A percentile compares a stretch with the other conserved stretches of the same genome.
These are phyloP conservation scores for Scedosporium dehoogii DNA, from an alignment of 2,329 filamentous ascomycete species.

Conservation along the genomic window DNA sequence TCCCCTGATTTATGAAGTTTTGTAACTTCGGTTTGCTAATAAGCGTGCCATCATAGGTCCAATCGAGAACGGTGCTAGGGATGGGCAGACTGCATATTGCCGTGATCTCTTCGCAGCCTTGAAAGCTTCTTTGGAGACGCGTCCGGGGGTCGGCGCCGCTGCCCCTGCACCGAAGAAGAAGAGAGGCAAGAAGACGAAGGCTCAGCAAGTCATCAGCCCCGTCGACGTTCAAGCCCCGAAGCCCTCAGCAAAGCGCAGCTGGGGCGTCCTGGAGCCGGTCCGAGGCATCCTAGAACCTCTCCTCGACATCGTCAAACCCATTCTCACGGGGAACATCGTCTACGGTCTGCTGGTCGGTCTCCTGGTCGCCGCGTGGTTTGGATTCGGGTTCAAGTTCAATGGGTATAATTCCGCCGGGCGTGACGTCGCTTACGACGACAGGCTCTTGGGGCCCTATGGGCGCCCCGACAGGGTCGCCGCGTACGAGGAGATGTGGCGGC, in stretches of 20 bases:
- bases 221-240: constrained; percentile 30
- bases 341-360: constrained; percentile 66
- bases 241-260: constrained; percentile 39
- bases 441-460: constrained; percentile 27
- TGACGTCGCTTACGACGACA: constrained; percentile 17
- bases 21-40: too few relatives aligned
- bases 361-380: constrained; percentile 65
- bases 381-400: constrained; percentile 40
- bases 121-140: constrained; percentile 61
- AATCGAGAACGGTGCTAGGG: constrained; percentile 90
- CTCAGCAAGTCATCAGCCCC: constrained; percentile 28
- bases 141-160: constrained; percentile 40
- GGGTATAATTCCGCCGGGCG: constrained; percentile 23
- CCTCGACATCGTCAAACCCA: constrained; percentile 55
- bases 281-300: constrained; percentile 61
- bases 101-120: constrained; percentile 69
- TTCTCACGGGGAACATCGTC: constrained; percentile 68
- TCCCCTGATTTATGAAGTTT: too few relatives aligned
- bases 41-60: constrained; percentile 47
- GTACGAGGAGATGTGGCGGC: constrained; percentile 88
- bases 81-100: constrained; percentile 77
- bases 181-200: constrained; percentile 45
- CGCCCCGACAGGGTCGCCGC: constrained; percentile 62
- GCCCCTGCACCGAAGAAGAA: constrained; percentile 48
- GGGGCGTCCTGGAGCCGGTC: constrained; percentile 76